A percentile compares a stretch with the other conserved stretches of the same genome.
Conservation (phyloP, 2,329 filamentous ascomycete species). For the Coniosporium uncinatum region DNA sequence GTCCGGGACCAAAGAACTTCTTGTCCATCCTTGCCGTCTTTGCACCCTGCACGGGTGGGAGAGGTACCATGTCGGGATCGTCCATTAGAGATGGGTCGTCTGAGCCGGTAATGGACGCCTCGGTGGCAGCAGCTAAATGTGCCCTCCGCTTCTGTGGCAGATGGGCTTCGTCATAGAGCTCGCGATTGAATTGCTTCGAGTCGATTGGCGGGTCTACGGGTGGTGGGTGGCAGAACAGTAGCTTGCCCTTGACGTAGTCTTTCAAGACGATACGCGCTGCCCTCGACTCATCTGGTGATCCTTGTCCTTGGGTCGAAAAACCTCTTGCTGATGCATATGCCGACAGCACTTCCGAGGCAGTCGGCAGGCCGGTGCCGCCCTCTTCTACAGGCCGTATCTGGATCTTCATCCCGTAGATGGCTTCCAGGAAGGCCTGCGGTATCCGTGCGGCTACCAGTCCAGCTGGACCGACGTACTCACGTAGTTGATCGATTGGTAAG, state of each 20-base stretch:
- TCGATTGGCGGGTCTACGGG: conserved; percentile 62
- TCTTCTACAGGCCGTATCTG: conserved; percentile 77
- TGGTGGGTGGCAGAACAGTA: conserved; percentile 87
- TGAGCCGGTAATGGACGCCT: conserved; percentile 22
- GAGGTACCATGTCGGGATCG: conserved; percentile 43
- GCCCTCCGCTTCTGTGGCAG: conserved; percentile 77
- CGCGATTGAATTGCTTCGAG: conserved; percentile 73
- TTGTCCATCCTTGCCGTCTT: conserved; percentile 80
- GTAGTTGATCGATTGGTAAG: conserved; percentile 91
- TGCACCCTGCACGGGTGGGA: conserved; percentile 45
- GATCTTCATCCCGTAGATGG: conserved; percentile 91
- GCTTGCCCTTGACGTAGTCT: conserved; percentile 95
- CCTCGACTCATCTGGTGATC: conserved; percentile 89
- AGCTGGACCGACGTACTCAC: conserved; percentile 86
- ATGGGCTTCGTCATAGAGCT: conserved; percentile 79
- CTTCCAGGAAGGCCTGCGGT: conserved; percentile 84
- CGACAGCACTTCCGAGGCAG: conserved; percentile 76
- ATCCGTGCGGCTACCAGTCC: conserved; percentile 80
- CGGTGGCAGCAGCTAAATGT: conserved; percentile 23
- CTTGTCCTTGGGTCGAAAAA: conserved; percentile 83
- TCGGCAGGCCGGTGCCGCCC: conserved; percentile 84
- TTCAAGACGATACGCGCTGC: conserved; percentile 89
- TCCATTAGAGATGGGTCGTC: conserved; percentile 34
- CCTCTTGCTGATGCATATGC: conserved; percentile 88
- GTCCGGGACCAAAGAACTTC: conserved; percentile 62